A percentile compares a stretch with the other conserved stretches of the same genome.
These are phyloP conservation scores for Penicillium diatomitis DNA, from an alignment of 495 filamentous ascomycete genomes.

Conservation along the genomic window DNA sequence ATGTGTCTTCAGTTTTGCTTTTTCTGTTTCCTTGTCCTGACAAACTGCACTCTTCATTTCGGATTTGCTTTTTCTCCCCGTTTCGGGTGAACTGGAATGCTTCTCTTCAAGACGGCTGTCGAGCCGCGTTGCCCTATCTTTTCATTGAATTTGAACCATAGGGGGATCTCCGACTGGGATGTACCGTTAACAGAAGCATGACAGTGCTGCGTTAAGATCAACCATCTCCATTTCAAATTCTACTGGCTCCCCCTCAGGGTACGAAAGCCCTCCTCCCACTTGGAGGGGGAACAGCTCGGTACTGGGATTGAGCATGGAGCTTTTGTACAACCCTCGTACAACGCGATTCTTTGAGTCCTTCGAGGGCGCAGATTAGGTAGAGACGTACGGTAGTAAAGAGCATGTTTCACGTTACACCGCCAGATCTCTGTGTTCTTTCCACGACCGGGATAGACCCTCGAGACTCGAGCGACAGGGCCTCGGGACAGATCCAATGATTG, in stretches of 20 bases:
- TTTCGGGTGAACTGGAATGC: not conserved
- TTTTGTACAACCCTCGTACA: too few species aligned
- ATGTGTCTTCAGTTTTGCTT: too few species aligned
- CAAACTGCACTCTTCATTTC: not conserved
- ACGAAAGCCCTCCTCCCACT: not conserved
- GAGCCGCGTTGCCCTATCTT: not conserved
- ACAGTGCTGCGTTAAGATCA: not conserved
- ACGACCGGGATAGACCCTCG: not conserved
- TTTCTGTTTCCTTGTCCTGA: too few species aligned
- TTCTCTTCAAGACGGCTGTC: too few species aligned
- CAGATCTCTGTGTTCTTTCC: conserved; percentile 6
- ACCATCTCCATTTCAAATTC: not conserved
- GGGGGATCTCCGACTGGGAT: not conserved
- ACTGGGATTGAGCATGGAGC: too few species aligned
- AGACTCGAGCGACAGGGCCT: not conserved
- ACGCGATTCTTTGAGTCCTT: conserved; percentile 1
- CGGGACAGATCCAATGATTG: too few species aligned
- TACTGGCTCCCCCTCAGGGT: conserved; percentile 5
- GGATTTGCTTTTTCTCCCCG: conserved; percentile 8
- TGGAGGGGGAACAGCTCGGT: too few species aligned
- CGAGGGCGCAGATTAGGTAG: not conserved
- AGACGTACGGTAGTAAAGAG: conserved; percentile 1
- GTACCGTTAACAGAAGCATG: too few species aligned
- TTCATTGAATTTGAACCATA: not conserved
- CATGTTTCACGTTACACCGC: conserved; percentile 20